Evolutionary conservation across 1,284 basidiomycete species (phyloP).

Genomic region (Trametes versicolor): DNA sequence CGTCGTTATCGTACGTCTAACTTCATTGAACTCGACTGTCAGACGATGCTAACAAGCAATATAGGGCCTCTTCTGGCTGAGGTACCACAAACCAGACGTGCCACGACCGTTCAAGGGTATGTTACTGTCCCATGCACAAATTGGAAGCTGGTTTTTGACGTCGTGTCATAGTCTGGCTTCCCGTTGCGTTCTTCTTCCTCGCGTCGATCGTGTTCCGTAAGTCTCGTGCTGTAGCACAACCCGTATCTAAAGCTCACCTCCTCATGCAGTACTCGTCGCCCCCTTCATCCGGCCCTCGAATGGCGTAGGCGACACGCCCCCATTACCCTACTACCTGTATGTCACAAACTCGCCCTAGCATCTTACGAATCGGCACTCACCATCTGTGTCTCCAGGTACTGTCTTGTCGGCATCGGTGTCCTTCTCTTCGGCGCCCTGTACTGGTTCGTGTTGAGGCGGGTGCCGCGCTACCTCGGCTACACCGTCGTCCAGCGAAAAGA

Average conservation of each 20-base stretch:
- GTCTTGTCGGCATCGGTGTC: conserved; percentile 62
- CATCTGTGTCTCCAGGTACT: conserved; percentile 51
- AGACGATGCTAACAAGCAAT: background rate
- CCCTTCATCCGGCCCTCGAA: conserved; percentile 66
- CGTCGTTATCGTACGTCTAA: conserved; percentile 54
- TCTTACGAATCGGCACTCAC: background rate
- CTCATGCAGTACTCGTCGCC: conserved; percentile 56
- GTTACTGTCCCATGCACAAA: background rate
- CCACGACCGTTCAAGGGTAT: conserved; percentile 64
- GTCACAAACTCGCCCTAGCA: conserved; percentile 18
- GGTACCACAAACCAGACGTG: conserved; percentile 58
- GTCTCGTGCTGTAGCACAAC: conserved; percentile 17
- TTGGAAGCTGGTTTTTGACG: background rate
- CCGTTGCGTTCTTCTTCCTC: conserved; percentile 64
- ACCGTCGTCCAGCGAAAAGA: conserved; percentile 58
- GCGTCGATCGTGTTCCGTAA: conserved; percentile 60
- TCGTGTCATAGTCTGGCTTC: conserved; percentile 51
- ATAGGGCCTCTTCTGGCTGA: conserved; percentile 65
- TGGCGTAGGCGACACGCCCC: conserved; percentile 65
- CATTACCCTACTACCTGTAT: conserved; percentile 66
- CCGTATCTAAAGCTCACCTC: background rate
- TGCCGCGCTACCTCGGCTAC: conserved; percentile 61
- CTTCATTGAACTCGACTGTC: background rate
- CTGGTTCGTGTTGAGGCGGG: conserved; percentile 63
- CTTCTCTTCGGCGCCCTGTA: conserved; percentile 58